Percentiles rank a stretch among this genome's conserved stretches.
Evolutionary conservation across 345 rosid genomes (phyloP).

Genomic region (Gossypium stocksii): DNA sequence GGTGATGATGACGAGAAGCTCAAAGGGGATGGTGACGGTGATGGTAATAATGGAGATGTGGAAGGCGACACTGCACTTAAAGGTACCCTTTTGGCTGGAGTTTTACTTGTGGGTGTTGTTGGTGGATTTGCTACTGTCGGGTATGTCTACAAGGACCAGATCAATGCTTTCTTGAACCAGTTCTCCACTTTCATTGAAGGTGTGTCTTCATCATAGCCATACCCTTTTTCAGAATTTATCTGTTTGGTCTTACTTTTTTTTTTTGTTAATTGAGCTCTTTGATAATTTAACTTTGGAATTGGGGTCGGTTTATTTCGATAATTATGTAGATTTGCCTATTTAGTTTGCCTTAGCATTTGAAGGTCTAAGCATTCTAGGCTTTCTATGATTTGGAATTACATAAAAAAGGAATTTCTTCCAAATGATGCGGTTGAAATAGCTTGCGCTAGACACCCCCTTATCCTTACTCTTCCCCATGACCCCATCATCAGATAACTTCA

Average conservation of each 20-base stretch:
- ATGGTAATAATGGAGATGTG: slow-evolving; percentile 19
- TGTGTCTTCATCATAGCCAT: slow-evolving; percentile 10
- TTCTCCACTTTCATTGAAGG: slow-evolving; percentile 88
- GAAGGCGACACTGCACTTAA: slow-evolving; percentile 62
- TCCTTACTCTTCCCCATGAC: neutral
- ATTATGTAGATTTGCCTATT: neutral
- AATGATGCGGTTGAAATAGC: neutral
- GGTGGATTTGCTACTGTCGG: slow-evolving; percentile 81
- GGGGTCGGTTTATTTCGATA: neutral
- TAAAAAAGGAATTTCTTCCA: neutral
- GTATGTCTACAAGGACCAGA: slow-evolving; percentile 71
- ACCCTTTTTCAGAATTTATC: neutral
- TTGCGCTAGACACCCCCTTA: neutral
- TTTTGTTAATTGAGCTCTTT: neutral
- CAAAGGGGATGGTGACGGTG: slow-evolving; percentile 12
- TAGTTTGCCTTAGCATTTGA: neutral
- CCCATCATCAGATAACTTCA: neutral
- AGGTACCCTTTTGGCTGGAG: slow-evolving; percentile 83
- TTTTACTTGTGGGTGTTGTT: slow-evolving; percentile 72
- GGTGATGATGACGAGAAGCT: slow-evolving; percentile 29
- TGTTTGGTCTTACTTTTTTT: neutral
- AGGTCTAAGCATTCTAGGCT: neutral
- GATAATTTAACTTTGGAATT: neutral
- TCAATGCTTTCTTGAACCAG: slow-evolving; percentile 70
- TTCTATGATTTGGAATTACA: neutral